Evolutionary conservation across 768 basidiomycete species (phyloP), one percentile per base, ranked within the genome.

Genomic region (Kockovaella imperatae): DNA sequence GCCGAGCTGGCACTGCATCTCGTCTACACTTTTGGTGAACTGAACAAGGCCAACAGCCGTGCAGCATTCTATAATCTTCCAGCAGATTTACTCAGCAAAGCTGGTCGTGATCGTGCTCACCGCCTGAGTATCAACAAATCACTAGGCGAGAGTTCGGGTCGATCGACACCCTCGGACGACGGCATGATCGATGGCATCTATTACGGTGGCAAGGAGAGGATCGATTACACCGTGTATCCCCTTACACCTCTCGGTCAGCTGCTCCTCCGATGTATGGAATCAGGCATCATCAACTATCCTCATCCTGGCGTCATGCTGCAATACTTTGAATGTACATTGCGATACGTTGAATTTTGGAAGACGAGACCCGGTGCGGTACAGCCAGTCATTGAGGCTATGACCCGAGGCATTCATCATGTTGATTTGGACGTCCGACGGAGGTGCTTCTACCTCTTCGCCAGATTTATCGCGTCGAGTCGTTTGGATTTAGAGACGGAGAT

Each of bases 331-430:
- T 85, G 86, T 4, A 79, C 79, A 10, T 79, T 86, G n/a, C 80
- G 95, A 40, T 99, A 97, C 67, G 79, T 81, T 29, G 95, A 97
- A 60, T 97, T 99, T 70, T 97, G 96, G 81, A 89, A 86, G 70
- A 82, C 90, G 20, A 82, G 88, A 54, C 86, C 83, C 59, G 85
- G 87, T 48, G 87, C 83, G 59, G 86, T 96, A 44, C 76, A 87
- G 58, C 86, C 87, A 1, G 80, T 87, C 1, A 74, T 99, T 26
- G 84, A 89, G 59, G 86, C 86, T 10, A 86, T 99, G 78, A 5
- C 5, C 59, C 93, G 93, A 39, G 95, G 95, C 17, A 74, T 97
- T 23, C 95, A 96, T 64, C 87, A 82, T 56, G 73, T 78, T 17
- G 80, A 85, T 45, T 73, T 77, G 17, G 76, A 76, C 13, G 80